A percentile compares a stretch with the other conserved stretches of the same genome.
phyloP scores from a whole-genome alignment of 1,284 basidiomycete genomes.

The Bondarzewia mesenterica region DNA sequence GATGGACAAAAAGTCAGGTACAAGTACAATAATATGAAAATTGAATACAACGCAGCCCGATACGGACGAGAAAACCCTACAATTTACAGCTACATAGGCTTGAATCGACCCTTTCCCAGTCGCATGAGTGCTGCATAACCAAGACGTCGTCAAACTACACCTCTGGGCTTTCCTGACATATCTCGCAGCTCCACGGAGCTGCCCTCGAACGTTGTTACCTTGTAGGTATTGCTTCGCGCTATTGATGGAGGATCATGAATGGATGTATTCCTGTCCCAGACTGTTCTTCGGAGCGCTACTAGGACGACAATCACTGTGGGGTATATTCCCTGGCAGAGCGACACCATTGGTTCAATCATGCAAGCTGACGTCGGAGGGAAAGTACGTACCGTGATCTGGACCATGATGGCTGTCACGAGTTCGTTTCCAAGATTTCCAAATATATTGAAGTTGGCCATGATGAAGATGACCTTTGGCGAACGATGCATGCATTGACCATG shows the following conservation, averaged over 20 bases:
- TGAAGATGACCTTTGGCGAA: background rate
- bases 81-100: no score
- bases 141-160: background rate
- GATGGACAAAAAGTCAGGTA: no score
- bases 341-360: background rate
- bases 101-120: no score
- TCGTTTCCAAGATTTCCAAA: background rate
- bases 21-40: no score
- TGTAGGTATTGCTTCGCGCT: background rate
- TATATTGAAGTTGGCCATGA: background rate
- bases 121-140: no score
- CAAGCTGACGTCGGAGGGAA: background rate
- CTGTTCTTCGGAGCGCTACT: background rate
- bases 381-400: background rate
- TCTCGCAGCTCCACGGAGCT: background rate
- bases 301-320: background rate
- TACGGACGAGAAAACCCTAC: no score
- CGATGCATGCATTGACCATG: background rate
- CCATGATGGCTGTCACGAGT: background rate
- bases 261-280: background rate
- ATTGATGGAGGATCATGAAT: background rate
- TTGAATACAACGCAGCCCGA: no score
- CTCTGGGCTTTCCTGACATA: background rate
- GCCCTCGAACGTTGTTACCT: background rate
- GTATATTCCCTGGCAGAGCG: background rate